phyloP scores from a whole-genome alignment of 2,329 filamentous ascomycete species.

The Ilyonectria robusta region DNA sequence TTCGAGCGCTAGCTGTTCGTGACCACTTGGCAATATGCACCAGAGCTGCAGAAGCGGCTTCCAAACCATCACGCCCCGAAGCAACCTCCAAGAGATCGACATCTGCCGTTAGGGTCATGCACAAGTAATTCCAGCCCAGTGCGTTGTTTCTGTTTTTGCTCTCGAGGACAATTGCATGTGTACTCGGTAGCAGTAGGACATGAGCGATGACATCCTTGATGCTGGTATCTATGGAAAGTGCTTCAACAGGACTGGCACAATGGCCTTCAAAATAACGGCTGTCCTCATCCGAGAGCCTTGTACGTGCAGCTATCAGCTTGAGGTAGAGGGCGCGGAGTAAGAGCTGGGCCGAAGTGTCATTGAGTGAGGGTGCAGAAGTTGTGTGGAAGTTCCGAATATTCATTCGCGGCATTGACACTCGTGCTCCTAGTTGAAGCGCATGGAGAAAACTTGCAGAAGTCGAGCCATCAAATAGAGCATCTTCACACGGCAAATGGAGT shows the following conservation, averaged over 20 bases:
- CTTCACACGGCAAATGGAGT: constrained; percentile 26
- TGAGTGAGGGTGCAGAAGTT: constrained; percentile 2
- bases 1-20: constrained; percentile 20
- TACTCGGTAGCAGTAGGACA: constrained; percentile 10
- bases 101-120: constrained; percentile 23
- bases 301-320: constrained; percentile 8
- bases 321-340: constrained; percentile 28
- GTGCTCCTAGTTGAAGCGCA: neutral
- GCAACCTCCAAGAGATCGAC: constrained; percentile 26
- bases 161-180: constrained; percentile 6
- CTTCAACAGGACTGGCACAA: neutral
- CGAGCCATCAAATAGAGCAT: constrained; percentile 22
- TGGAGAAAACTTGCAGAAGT: constrained; percentile 14
- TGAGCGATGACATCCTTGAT: constrained; percentile 10
- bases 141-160: constrained; percentile 21
- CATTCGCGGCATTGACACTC: constrained; percentile 18
- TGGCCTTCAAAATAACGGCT: no score
- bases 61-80: constrained; percentile 22
- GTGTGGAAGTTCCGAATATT: neutral
- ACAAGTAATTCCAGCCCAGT: constrained; percentile 28
- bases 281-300: neutral
- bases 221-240: neutral
- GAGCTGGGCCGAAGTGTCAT: constrained; percentile 24
- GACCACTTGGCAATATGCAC: constrained; percentile 15
- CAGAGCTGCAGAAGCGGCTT: constrained; percentile 12